Percentiles rank a stretch among this genome's conserved stretches.
These are phyloP conservation scores for Thelephora aurantiotincta DNA, from an alignment of 768 basidiomycete genomes.

Conservation along the genomic window DNA sequence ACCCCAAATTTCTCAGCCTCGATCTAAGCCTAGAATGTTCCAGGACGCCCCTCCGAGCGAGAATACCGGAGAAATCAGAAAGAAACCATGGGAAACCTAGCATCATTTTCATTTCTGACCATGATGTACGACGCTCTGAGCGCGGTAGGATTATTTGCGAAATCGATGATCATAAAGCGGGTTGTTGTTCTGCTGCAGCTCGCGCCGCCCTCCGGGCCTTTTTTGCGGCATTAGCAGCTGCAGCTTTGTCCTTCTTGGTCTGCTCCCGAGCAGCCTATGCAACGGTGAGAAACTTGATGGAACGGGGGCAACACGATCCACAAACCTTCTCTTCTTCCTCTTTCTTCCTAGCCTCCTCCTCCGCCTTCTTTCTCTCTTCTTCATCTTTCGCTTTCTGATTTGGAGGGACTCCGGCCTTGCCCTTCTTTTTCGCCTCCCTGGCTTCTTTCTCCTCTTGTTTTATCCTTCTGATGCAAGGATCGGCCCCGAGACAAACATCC, in stretches of 20 bases:
- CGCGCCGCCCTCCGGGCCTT: slow-evolving; percentile 65
- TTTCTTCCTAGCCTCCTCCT: slow-evolving; percentile 59
- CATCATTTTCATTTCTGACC: not conserved
- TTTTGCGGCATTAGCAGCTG: slow-evolving; percentile 82
- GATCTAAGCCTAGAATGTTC: not conserved
- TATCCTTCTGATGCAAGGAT: slow-evolving; percentile 95
- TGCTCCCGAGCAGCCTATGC: slow-evolving; percentile 44
- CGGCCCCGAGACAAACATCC: slow-evolving; percentile 66
- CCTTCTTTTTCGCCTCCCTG: slow-evolving; percentile 80
- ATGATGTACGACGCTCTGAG: too few species aligned
- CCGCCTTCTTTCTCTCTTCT: slow-evolving; percentile 47
- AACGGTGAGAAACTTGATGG: not conserved
- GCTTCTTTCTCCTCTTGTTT: slow-evolving; percentile 94
- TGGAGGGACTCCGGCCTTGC: slow-evolving; percentile 28
- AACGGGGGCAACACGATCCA: not conserved
- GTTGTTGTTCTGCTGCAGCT: slow-evolving; percentile 24
- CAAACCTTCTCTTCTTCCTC: slow-evolving; percentile 77
- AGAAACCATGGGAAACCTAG: slow-evolving; percentile 58
- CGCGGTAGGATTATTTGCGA: too few species aligned
- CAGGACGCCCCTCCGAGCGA: slow-evolving; percentile 44
- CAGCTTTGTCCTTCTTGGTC: slow-evolving; percentile 74
- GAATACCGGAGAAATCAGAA: slow-evolving; percentile 33
- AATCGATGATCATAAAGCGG: too few species aligned
- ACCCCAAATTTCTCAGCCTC: not conserved
- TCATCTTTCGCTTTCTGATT: slow-evolving; percentile 36